Base-by-base conservation (phyloP, 805 yeast genomes). In the Yarrowia hollandica region DNA sequence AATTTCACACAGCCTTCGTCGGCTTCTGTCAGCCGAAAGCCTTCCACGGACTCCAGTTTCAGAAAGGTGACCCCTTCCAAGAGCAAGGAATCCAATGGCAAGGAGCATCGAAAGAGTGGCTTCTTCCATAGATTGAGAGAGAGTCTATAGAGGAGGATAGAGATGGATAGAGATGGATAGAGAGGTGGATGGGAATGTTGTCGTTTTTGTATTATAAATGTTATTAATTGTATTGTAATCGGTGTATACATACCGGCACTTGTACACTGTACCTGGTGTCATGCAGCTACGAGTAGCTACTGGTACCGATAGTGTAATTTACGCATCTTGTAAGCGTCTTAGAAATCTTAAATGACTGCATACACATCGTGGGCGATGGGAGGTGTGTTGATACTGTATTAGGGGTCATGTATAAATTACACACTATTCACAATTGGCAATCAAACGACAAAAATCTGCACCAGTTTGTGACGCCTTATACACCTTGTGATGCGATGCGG, bases 1-100 rank as follows among this genome's bases (percentile, higher is more conserved):
- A 48, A 22, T 6, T 44, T 33, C 22, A 41, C 38, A 33, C 61
- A 28, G 46, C 62, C 38, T 46, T 58, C 61, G 26, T 62, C 62
- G n/a, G 59, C 63, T 10, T 23, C 62, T 16, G 42, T 52, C 10
- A 34, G 44, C 12, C 44, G 58, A 23, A 52, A 52, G 44, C 58
- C 58, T 4, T 48, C 55, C 39, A 48, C 39, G 1, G 55, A 48
- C 10, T 48, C 55, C n/a, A 22, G 39, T 22, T 22, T 48, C 15
- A 26, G 55, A 10, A 31, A 22, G 28, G 39, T 48, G 10, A 12
- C 5, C 39, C 1, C 39, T 7, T 5, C 30, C 39, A 31, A 33
- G 39, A 33, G 55, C 38, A 48, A 33, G 39, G 55, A 31, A 6
- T 30, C 38, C 15, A 28, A 26, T 19, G 34, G 35, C 26, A 48